Conservation (phyloP, 495 filamentous ascomycete species). For the Viridothelium virens region DNA sequence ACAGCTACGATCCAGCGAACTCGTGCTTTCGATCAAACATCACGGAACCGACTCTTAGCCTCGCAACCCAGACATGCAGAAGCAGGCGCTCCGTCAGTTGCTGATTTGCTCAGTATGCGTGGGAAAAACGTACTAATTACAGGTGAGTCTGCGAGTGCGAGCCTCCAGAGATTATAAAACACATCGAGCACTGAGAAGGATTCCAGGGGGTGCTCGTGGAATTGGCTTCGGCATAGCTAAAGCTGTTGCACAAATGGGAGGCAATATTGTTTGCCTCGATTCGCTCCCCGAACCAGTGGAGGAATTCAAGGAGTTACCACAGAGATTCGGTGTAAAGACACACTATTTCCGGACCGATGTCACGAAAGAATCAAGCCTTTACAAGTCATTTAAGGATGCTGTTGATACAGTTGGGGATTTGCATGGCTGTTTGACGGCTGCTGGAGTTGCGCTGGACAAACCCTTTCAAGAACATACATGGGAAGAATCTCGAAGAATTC, state of each 20-base stretch:
- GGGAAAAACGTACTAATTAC: constrained; percentile 5
- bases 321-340: neutral
- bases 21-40: neutral
- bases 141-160: neutral
- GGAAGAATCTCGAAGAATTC: neutral
- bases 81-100: neutral
- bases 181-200: neutral
- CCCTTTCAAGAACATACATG: neutral
- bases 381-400: constrained; percentile 1
- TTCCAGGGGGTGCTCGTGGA: neutral
- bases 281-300: constrained; percentile 8
- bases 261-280: constrained; percentile 8
- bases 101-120: neutral
- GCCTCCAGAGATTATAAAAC: neutral
- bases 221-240: constrained; percentile 12
- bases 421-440: constrained; percentile 3
- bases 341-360: constrained; percentile 5
- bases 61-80: neutral
- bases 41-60: neutral
- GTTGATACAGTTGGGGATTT: constrained; percentile 5
- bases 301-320: neutral
- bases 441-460: neutral
- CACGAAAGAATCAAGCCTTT: neutral
- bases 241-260: constrained; percentile 10
- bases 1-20: neutral